Base-by-base conservation (phyloP, 805 yeast genomes). In the Scheffersomyces spartinae region DNA sequence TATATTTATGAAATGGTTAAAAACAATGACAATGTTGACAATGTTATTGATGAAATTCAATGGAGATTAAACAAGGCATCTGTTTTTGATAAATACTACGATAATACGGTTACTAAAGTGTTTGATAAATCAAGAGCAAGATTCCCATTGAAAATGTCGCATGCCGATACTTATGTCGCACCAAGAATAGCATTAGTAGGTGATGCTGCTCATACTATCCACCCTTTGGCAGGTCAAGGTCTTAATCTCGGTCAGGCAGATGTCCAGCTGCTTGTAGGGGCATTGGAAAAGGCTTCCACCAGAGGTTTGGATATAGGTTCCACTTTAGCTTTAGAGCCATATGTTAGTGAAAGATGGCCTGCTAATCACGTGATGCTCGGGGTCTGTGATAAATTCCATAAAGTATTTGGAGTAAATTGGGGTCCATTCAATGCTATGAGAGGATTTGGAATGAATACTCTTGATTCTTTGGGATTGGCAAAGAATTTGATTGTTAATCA, bases 181-280 rank as follows among this genome's bases (percentile, higher is more conserved):
- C 86, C 81, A 3, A 64, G 97, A 37, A 67, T 88, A 16, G 97
- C 96, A 0, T 56, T 91, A n/a, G 81, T 88, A 7, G 98, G 98
- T 14, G 98, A 91, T 52, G 97, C 98, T 2, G 97, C 97, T 0
- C 98, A 91, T 42, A 79, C 96, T 0, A 83, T 95, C 2, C 97
- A 91, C 48, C 98, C 98, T 3, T 62, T 91, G 32, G 96, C 96
- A 4, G 98, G 98, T 7, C 98, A 91, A 53, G 98, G 98, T 14
- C 66, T 91, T 29, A 91, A 91, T 50, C 85, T 88, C 95, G 98
- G 98, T 12, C 96, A 86, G 49, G 76, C 79, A 15, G 98, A 91
- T 47, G 95, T 83, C 2, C 74, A 75, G 30, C 58, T 75, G 2
- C 60, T 91, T 16, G 73, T 77, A 1, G 55, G 46, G 2, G 81